Base-by-base conservation (phyloP, 2,329 filamentous ascomycete species). In the Aspergillus udagawae region DNA sequence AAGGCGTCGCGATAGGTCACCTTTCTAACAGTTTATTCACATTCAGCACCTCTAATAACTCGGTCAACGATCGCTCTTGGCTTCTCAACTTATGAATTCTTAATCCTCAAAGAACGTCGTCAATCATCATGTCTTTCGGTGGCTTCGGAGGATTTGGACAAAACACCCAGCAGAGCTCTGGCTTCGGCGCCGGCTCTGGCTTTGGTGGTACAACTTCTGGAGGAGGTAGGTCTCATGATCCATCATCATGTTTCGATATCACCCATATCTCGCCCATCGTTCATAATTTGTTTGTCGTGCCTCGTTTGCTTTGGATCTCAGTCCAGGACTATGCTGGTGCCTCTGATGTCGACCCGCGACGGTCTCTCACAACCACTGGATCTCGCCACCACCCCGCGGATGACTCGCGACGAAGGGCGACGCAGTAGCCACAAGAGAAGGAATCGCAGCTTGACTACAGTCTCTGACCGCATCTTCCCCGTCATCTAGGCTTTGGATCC, bases 141-240 rank as follows among this genome's bases (percentile, higher is more conserved):
- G 44, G 78, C 67, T 79, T 80, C 69, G 76, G 78, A 66, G 82
- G 83, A 78, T 87, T 88, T 74, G 84, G 84, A 75, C 80, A 81
- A 68, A 81, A 80, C 61, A 85, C 82, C 70, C 74, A 76, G 65
- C 73, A 77, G 74, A 79, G 69, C 63, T 69, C 71, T 53, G 70
- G 68, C 63, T 74, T 75, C 65, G 74, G 75, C 47, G 64, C 72
- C 51, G 71, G 71, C 58, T 67, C 70, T 67, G 70, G 65, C 14
- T 73, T 73, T 56, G 71, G 71, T 60, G 63, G 65, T 60, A 65
- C 69, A 51, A 67, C 63, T 57, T 66, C 70, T 65, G 64, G 65
- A 61, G 67, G 68, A 74, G 72, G 72, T 75, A 75, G 73, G 73
- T 74, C 52, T 28, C 50, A 47, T 60, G 42, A 42, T 57, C 59